Evolutionary conservation across 2,329 filamentous ascomycete genomes (phyloP).

Genomic region (Amauroascus verrucosus): DNA sequence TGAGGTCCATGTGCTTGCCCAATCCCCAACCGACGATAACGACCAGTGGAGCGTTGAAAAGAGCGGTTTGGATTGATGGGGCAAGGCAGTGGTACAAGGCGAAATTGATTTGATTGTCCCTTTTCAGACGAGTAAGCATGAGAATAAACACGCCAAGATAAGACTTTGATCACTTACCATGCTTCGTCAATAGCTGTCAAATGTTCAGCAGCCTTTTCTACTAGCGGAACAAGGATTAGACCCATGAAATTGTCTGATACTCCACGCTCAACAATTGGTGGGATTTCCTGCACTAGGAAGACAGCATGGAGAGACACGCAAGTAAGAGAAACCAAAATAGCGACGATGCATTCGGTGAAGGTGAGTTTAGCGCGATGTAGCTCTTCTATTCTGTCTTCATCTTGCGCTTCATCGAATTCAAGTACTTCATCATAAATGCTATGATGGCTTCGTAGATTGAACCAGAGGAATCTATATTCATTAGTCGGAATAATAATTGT

Average conservation of each 20-base stretch:
- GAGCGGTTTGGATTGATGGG: slow-evolving; percentile 76
- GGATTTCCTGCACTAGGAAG: slow-evolving; percentile 62
- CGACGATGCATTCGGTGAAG: slow-evolving; percentile 59
- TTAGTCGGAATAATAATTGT: neutral
- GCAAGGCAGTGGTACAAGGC: slow-evolving; percentile 77
- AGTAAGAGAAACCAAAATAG: slow-evolving; percentile 48
- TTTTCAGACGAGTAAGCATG: slow-evolving; percentile 10
- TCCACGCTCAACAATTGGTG: slow-evolving; percentile 46
- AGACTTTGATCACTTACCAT: slow-evolving; percentile 45
- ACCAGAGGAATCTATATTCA: slow-evolving; percentile 45
- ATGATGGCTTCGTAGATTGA: slow-evolving; percentile 68
- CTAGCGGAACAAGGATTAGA: slow-evolving; percentile 66
- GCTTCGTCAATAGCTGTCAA: slow-evolving; percentile 76
- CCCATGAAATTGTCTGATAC: slow-evolving; percentile 53
- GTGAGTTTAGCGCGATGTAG: slow-evolving; percentile 58
- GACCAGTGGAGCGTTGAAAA: slow-evolving; percentile 76
- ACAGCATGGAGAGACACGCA: slow-evolving; percentile 66
- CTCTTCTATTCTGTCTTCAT: slow-evolving; percentile 55
- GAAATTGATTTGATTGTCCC: slow-evolving; percentile 59
- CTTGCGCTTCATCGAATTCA: slow-evolving; percentile 57
- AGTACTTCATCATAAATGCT: slow-evolving; percentile 66
- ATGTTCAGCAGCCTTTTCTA: slow-evolving; percentile 81
- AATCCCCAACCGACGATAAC: slow-evolving; percentile 77
- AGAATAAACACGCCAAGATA: neutral
- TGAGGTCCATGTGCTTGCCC: slow-evolving; percentile 59